phyloP scores from a whole-genome alignment of 164 flowering plant species.

The Magnolia kwangsiensis region DNA sequence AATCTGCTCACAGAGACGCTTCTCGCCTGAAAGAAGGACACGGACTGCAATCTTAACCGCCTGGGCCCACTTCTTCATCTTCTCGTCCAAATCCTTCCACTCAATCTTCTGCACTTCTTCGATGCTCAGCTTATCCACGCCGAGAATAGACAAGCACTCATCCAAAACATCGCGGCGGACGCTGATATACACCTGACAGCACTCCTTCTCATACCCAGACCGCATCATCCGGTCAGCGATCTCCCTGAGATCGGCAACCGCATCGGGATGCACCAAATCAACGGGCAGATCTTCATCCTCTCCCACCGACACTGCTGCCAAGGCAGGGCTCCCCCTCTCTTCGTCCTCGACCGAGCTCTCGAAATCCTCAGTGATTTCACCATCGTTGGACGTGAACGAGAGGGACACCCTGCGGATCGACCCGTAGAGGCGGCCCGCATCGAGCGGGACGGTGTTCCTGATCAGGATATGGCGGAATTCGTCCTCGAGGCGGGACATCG shows the following conservation, averaged over 20 bases:
- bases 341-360: not conserved
- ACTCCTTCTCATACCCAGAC: slow-evolving; percentile 86
- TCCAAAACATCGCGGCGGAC: slow-evolving; percentile 75
- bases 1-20: slow-evolving; percentile 61
- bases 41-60: slow-evolving; percentile 62
- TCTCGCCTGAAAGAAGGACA: slow-evolving; percentile 61
- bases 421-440: slow-evolving; percentile 51
- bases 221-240: slow-evolving; percentile 80
- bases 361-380: slow-evolving; percentile 17
- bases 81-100: slow-evolving; percentile 75
- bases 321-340: slow-evolving; percentile 1
- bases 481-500: slow-evolving; percentile 62
- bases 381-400: slow-evolving; percentile 43
- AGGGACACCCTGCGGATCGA: slow-evolving; percentile 52
- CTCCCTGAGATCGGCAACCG: slow-evolving; percentile 52
- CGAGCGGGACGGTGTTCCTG: slow-evolving; percentile 40
- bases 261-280: slow-evolving; percentile 60
- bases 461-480: slow-evolving; percentile 49
- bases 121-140: slow-evolving; percentile 76
- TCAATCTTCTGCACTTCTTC: slow-evolving; percentile 87
- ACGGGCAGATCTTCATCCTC: slow-evolving; percentile 42
- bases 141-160: slow-evolving; percentile 66
- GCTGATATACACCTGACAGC: slow-evolving; percentile 69
- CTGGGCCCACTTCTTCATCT: slow-evolving; percentile 89
- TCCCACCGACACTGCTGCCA: slow-evolving; percentile 14